Conservation (phyloP, 257 asterid genomes). For the Buddleja alternifolia region DNA sequence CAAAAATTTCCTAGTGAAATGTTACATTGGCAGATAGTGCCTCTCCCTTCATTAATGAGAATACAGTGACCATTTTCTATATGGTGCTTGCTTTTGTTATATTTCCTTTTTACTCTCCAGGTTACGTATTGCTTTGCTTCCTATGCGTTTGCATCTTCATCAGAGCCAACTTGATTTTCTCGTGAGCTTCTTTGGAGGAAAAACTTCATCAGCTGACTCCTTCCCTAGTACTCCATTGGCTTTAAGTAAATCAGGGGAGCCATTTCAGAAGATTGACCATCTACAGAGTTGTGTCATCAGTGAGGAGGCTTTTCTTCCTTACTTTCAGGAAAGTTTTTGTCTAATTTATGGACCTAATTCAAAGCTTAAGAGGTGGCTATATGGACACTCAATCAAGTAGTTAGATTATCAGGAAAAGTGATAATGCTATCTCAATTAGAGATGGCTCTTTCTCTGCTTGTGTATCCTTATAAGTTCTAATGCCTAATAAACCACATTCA, state of each 20-base stretch:
- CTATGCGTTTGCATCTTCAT: conserved; percentile 88
- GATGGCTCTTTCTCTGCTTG: conserved; percentile 2
- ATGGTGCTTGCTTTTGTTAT: conserved; percentile 30
- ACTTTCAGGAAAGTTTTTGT: conserved; percentile 75
- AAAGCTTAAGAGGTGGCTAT: background rate
- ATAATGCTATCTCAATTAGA: conserved; percentile 1
- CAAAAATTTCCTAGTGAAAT: background rate
- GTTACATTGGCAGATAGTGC: background rate
- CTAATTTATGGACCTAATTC: conserved; percentile 30
- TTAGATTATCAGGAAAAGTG: conserved; percentile 7
- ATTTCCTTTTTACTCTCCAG: conserved; percentile 45
- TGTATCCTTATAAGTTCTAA: conserved; percentile 15
- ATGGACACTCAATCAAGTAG: conserved; percentile 14
- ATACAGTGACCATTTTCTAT: background rate
- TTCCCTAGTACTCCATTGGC: conserved; percentile 42
- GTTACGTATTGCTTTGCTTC: conserved; percentile 82
- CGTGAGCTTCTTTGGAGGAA: conserved; percentile 87
- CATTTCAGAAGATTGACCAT: conserved; percentile 44
- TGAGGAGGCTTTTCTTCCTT: conserved; percentile 90
- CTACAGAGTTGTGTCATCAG: conserved; percentile 44
- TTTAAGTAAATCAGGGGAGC: conserved; percentile 47
- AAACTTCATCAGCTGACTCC: conserved; percentile 51
- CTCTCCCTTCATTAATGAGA: conserved; percentile 23
- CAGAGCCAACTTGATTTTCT: conserved; percentile 97
- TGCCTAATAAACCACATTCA: conserved; percentile 11